Base-by-base conservation (phyloP, 345 rosid species). In the Salix arbutifolia region DNA sequence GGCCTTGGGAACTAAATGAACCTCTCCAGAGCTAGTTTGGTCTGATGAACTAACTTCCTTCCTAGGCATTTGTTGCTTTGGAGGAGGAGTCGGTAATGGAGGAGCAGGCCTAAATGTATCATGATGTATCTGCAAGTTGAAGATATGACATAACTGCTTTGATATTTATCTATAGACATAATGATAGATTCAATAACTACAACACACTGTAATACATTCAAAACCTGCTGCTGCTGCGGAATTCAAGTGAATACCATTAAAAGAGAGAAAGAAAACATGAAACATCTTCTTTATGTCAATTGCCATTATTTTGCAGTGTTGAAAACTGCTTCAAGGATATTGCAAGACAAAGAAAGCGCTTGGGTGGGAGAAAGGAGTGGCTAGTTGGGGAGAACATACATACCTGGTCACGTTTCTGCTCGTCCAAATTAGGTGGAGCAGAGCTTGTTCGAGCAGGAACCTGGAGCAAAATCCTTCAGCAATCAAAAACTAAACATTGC, bases 361-460 rank as follows among this genome's bases (percentile, higher is more conserved):
- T 9, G 16, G 28, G 11, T 9, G 16, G 28, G 11, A 58, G 64
- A 58, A 25, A 58, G 23, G 28, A 58, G 12, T 58, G 28, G 28
- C 25, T 58, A 25, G 64, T 58, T 58, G 64, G 28, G 69, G 68
- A 68, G 38, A 73, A 61, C 33, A 35, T 60, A 69, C 75, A 65
- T 56, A 93, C 98, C 97, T 90, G 97, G 72, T 86, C 94, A 80
- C 90, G 89, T 87, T 90, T 93, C 90, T 96, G 99, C 83, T 96
- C 99, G 73, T 96, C 99, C 90, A 96, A 85, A 83, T 93, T 93
- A 10, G 97, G 98, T 79, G 99, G 99, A 70, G 98, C 97, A 61
- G 99, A 96, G 85, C 89, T 90, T 64, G 98, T 95, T 73, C 99
- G 92, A 76, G 99, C 93, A 56, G 98, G 99, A 88, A 93, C 84